phyloP scores from a whole-genome alignment of 129 eudicot species.

The Chrysanthemum seticuspe region DNA sequence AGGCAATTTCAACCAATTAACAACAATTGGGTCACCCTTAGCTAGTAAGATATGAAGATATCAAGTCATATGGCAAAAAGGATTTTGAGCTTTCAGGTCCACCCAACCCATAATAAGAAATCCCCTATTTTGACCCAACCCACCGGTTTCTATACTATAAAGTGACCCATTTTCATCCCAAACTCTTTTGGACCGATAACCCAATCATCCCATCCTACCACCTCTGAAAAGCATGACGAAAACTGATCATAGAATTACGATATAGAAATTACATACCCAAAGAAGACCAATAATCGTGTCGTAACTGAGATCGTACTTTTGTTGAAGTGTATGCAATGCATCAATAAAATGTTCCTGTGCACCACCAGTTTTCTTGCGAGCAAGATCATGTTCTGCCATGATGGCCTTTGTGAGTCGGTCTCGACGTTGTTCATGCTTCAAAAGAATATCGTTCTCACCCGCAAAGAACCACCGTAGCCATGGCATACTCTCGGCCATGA shows the following conservation, averaged over 20 bases:
- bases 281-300: constrained; percentile 87
- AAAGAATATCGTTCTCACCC: constrained; percentile 44
- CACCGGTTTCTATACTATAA: too few species aligned
- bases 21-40: neutral
- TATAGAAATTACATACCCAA: constrained; percentile 51
- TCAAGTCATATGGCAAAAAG: too few species aligned
- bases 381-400: constrained; percentile 80
- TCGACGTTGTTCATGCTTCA: constrained; percentile 47
- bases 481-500: constrained; percentile 62
- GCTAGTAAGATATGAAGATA: too few species aligned
- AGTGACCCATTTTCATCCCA: too few species aligned
- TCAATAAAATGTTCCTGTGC: constrained; percentile 85
- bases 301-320: constrained; percentile 75
- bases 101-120: too few species aligned
- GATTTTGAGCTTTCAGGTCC: too few species aligned
- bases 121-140: neutral
- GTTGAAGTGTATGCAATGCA: constrained; percentile 81
- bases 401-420: constrained; percentile 60
- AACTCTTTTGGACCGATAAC: neutral
- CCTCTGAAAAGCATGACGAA: too few species aligned
- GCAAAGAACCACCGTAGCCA: constrained; percentile 65
- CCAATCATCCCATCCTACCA: neutral
- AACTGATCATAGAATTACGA: neutral
- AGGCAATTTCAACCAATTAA: neutral
- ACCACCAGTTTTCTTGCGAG: constrained; percentile 54